phyloP scores from a whole-genome alignment of 1,284 basidiomycete species.

The Ustilago nuda region DNA sequence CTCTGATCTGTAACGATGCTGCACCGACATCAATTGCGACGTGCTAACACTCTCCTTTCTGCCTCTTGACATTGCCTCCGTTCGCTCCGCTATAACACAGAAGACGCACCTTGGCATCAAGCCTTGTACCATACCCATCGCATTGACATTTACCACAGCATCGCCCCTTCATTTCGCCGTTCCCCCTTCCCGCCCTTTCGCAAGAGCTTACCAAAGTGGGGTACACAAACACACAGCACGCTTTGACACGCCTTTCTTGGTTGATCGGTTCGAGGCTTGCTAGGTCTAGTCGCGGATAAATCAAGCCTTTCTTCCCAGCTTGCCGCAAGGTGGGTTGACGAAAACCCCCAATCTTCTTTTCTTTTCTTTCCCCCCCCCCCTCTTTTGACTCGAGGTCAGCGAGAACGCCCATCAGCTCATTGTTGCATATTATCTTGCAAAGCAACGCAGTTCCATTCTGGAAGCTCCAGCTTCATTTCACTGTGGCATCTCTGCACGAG shows the following conservation, averaged over 20 bases:
- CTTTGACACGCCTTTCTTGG: background rate
- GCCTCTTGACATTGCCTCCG: background rate
- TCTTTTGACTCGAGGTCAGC: conserved; percentile 2
- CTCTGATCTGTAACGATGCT: background rate
- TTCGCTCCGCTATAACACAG: conserved; percentile 1
- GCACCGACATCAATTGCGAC: background rate
- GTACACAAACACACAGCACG: background rate
- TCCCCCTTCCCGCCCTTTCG: background rate
- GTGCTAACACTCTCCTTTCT: conserved; percentile 1
- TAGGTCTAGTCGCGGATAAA: background rate
- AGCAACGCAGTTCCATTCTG: conserved; percentile 15
- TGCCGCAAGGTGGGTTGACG: conserved; percentile 12
- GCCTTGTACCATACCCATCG: conserved; percentile 18
- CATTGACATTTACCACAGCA: background rate
- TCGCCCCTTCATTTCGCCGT: conserved; percentile 9
- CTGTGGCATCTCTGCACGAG: background rate
- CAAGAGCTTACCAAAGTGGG: background rate
- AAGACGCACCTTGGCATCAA: conserved; percentile 12
- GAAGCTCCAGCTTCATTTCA: conserved; percentile 25
- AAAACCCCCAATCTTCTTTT: background rate
- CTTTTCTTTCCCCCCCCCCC: no score
- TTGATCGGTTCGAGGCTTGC: background rate
- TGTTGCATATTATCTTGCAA: conserved; percentile 14
- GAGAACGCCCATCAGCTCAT: conserved; percentile 20
- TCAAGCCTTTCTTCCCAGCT: background rate